Conservation (phyloP, 352 stramenopile genomes). For the Achlya hypogyna region DNA sequence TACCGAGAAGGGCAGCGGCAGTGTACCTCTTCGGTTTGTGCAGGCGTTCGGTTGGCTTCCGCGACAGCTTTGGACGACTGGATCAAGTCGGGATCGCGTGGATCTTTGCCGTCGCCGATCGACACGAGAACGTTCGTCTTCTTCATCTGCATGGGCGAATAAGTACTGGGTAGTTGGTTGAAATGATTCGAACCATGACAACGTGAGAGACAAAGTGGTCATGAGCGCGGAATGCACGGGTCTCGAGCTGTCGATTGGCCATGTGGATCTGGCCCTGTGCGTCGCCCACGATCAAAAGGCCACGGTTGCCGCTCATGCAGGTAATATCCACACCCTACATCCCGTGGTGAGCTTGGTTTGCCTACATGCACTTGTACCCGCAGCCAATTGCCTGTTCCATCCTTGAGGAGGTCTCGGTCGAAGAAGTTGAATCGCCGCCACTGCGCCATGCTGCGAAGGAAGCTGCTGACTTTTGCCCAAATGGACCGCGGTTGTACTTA, state of each 20-base stretch:
- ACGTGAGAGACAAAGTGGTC: slow-evolving; percentile 83
- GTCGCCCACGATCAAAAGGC: slow-evolving; percentile 77
- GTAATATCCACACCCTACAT: slow-evolving; percentile 74
- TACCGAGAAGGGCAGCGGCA: background rate
- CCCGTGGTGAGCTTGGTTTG: background rate
- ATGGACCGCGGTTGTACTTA: background rate
- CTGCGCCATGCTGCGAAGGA: slow-evolving; percentile 50
- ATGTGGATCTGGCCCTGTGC: slow-evolving; percentile 76
- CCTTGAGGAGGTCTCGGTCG: slow-evolving; percentile 81
- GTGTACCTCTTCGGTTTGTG: slow-evolving; percentile 43
- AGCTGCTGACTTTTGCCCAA: background rate
- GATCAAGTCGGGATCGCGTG: slow-evolving; percentile 57
- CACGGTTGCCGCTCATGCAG: slow-evolving; percentile 78
- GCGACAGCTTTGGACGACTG: slow-evolving; percentile 73
- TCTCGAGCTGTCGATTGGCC: slow-evolving; percentile 72
- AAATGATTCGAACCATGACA: slow-evolving; percentile 78
- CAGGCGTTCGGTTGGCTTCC: slow-evolving; percentile 48
- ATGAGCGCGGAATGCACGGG: slow-evolving; percentile 74
- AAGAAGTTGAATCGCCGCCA: slow-evolving; percentile 87
- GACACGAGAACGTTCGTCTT: slow-evolving; percentile 81
- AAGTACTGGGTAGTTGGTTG: background rate
- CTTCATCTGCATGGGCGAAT: slow-evolving; percentile 78
- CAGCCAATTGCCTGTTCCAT: slow-evolving; percentile 72
- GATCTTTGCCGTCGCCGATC: slow-evolving; percentile 78
- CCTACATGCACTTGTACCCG: slow-evolving; percentile 38